These are phyloP conservation scores for Roridomyces roridus DNA, from an alignment of 768 basidiomycete species.

Conservation along the genomic window DNA sequence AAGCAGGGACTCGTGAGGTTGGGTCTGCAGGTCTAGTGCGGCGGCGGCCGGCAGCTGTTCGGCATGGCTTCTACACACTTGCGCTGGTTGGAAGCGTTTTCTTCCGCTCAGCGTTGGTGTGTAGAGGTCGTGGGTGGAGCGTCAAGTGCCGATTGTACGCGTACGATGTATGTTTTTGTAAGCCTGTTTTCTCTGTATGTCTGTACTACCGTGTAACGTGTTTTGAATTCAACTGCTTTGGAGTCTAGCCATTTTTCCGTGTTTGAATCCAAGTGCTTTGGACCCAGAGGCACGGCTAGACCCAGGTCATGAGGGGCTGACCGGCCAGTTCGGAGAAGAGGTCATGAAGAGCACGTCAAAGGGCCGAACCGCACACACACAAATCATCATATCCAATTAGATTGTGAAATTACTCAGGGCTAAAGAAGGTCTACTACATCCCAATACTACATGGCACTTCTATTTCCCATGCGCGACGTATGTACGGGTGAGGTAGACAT, in stretches of 20 bases:
- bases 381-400: no score
- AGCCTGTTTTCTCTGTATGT: not conserved
- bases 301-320: no score
- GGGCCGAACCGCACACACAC: no score
- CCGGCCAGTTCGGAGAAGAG: no score
- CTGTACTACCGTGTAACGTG: no score
- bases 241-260: no score
- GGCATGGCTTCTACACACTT: conserved; percentile 64
- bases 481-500: not conserved
- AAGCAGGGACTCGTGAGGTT: conserved; percentile 70
- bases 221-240: no score
- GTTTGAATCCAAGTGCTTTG: no score
- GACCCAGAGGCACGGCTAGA: no score
- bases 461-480: conserved; percentile 16
- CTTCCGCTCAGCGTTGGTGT: conserved; percentile 60
- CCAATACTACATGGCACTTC: conserved; percentile 7
- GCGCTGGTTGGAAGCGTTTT: conserved; percentile 48
- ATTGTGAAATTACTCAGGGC: no score
- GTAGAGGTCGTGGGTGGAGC: conserved; percentile 60
- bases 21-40: conserved; percentile 62
- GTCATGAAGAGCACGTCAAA: no score
- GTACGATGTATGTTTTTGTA: not conserved
- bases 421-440: not conserved
- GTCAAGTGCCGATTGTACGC: not conserved
- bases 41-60: conserved; percentile 33